phyloP scores from a whole-genome alignment of 2,329 filamentous ascomycete genomes.

The Cladosporium sp. region DNA sequence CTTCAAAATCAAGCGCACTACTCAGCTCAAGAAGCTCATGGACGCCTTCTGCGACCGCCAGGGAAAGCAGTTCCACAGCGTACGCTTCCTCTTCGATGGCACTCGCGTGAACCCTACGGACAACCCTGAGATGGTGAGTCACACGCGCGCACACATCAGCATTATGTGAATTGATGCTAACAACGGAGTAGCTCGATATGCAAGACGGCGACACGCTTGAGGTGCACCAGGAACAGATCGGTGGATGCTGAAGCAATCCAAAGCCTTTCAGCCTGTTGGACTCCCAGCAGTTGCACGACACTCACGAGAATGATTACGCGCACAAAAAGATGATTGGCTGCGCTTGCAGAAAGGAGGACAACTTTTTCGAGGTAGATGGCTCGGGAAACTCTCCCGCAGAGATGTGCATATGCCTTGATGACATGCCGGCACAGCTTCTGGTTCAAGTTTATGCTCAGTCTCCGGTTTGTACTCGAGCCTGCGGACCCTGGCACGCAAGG shows the following conservation, averaged over 20 bases:
- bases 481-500: background rate
- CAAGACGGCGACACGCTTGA: conserved; percentile 91
- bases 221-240: conserved; percentile 97
- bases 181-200: conserved; percentile 74
- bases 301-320: conserved; percentile 8
- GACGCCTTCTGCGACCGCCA: conserved; percentile 94
- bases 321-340: background rate
- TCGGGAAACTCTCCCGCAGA: background rate
- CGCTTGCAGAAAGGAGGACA: background rate
- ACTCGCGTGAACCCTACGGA: conserved; percentile 82
- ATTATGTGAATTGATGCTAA: background rate
- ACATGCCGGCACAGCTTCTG: too few relatives aligned
- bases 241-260: conserved; percentile 45
- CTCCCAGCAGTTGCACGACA: background rate
- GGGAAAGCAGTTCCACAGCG: conserved; percentile 76
- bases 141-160: background rate
- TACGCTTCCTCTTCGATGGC: conserved; percentile 96
- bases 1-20: conserved; percentile 99
- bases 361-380: background rate
- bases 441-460: too few relatives aligned
- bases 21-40: conserved; percentile 96
- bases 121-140: conserved; percentile 82
- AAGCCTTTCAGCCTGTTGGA: too few relatives aligned
- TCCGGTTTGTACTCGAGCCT: too few relatives aligned
- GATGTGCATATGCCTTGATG: too few relatives aligned